A percentile compares a stretch with the other conserved stretches of the same genome.
Conservation (phyloP, 1,284 basidiomycete species). For the Wallemia hederae region DNA sequence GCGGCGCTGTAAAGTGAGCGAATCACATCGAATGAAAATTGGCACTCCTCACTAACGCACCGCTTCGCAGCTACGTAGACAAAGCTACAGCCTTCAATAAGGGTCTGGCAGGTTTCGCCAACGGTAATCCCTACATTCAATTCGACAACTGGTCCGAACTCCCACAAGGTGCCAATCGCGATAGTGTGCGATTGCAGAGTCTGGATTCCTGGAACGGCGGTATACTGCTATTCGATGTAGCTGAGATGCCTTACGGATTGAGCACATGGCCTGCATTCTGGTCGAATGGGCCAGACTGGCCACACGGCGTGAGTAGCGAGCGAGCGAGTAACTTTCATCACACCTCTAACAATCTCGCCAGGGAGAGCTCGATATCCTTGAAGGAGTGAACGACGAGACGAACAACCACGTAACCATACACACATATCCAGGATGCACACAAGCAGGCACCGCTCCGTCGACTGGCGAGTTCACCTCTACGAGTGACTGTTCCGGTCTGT, state of each 20-base stretch:
- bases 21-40: not conserved
- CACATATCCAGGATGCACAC: not conserved
- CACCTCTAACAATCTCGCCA: not conserved
- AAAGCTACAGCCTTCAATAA: not conserved
- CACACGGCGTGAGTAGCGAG: not conserved
- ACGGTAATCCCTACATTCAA: not conserved
- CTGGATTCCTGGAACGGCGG: not conserved
- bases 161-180: not conserved
- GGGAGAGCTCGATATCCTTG: not conserved
- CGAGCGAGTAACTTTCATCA: not conserved
- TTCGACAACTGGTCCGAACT: not conserved
- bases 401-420: not conserved
- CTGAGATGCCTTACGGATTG: not conserved
- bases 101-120: not conserved
- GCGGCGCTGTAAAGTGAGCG: not conserved
- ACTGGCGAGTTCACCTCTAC: not conserved
- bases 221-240: not conserved
- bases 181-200: not conserved
- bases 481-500: not conserved
- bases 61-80: not conserved
- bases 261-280: not conserved
- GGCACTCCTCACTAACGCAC: not conserved
- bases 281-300: not conserved
- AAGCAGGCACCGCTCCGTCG: not conserved
- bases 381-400: not conserved